Evolutionary conservation across 2,329 filamentous ascomycete species (phyloP), one percentile per base, ranked within the genome.

Genomic region (Colletotrichum musicola): DNA sequence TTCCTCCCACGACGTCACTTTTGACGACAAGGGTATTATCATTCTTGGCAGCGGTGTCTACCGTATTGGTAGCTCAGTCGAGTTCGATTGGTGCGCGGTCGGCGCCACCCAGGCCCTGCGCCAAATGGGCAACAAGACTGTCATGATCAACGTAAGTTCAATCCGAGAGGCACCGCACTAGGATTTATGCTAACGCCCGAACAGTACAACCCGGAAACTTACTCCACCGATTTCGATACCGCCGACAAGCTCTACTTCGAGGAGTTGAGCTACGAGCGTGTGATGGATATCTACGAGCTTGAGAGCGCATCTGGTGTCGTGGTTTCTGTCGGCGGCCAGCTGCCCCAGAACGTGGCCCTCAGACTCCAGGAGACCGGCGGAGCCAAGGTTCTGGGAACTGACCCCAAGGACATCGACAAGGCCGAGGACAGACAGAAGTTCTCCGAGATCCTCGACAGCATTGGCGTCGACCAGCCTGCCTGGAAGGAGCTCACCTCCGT

Each of bases 371-470:
- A 98, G 79, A 91, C 90, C 59, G 96, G 96, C 62, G 92, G 93
- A 68, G 95, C 95, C 66, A 95, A 94, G 70, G 90, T 99, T 62
- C 90, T 99, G 7, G 96, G 96, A 74, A 99, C 96, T 0, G 89
- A 98, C 76, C 96, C 96, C 44, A 87, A 90, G 76, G 94, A 98
- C 77, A 99, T 99, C 73, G 96, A 99, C 87, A 97, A 95, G 85
- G 96, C 96, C 54, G 96, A 99, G 82, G 95, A 99, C 80, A 90
- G 96, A 78, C 95, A 98, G 81, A 98, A 99, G 82, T 99, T 99
- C 86, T 98, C 95, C 22, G 92, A 95, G 76, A 98, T 98, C 72
- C 88, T 99, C 53, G 96, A 99, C 81, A 97, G 93, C 80, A 98
- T 98, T 75, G 95, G 95, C 68, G 90, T 99, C 64, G 95, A 98